Evolutionary conservation across 371 early-diverging fungal species (phyloP).

Genomic region (Dichotomocladium elegans): DNA sequence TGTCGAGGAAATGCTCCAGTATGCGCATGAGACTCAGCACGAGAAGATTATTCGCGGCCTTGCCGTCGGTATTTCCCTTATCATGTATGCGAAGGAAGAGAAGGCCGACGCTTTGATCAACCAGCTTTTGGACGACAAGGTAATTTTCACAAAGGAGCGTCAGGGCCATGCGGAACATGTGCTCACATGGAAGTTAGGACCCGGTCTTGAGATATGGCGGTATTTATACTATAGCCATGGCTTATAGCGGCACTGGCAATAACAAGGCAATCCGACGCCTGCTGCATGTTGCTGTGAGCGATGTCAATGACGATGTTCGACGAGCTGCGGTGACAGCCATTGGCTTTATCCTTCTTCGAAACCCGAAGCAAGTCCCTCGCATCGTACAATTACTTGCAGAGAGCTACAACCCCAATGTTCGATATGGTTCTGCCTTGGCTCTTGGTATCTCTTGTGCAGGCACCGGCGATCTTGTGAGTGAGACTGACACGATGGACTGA

Average conservation of each 20-base stretch:
- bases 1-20: slow-evolving; percentile 92
- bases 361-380: slow-evolving; percentile 91
- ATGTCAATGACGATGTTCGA: slow-evolving; percentile 98
- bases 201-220: slow-evolving; percentile 94
- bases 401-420: slow-evolving; percentile 98
- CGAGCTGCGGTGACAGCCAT: slow-evolving; percentile 97
- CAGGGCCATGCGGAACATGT: neutral
- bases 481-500: neutral
- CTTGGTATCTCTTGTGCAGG: slow-evolving; percentile 98
- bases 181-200: slow-evolving; percentile 44
- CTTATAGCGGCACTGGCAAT: slow-evolving; percentile 96
- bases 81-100: slow-evolving; percentile 95
- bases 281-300: slow-evolving; percentile 96
- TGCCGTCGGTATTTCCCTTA: slow-evolving; percentile 89
- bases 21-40: slow-evolving; percentile 96
- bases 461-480: slow-evolving; percentile 73
- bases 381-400: slow-evolving; percentile 96
- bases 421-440: slow-evolving; percentile 96
- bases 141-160: slow-evolving; percentile 7
- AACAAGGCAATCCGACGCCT: slow-evolving; percentile 92
- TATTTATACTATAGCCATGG: slow-evolving; percentile 94
- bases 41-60: slow-evolving; percentile 97
- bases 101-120: slow-evolving; percentile 88
- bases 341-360: slow-evolving; percentile 92
- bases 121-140: slow-evolving; percentile 78